Evolutionary conservation across 1,284 basidiomycete species (phyloP), one percentile per base, ranked within the genome.

Genomic region (Volvariella surrecta): DNA sequence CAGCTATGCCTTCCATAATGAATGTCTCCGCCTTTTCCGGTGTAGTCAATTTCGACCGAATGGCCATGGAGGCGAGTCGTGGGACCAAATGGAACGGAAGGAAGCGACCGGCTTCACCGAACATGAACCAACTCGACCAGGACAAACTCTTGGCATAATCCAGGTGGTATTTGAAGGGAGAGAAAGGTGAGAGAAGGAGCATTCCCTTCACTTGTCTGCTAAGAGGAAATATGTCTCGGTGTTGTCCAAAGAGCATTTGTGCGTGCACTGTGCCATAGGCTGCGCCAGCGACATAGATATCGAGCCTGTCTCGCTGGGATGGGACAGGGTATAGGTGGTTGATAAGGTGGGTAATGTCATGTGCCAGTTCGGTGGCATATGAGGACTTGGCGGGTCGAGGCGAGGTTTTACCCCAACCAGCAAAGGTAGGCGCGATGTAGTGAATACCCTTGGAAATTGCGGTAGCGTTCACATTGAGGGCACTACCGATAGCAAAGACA

Each of bases 381-480:
- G 64, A 50, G 0, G 54, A 53, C 4, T 59, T 48, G 3, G 59
- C 45, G 2, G 53, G 52, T 0, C 66, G 56, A 2, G 71, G 63
- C 0, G 75, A 74, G 1, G 76, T 70, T 37, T 62, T 61, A 1
- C 74, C 67, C 73, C 76, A 78, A 2, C 75, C 76, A 8, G 74
- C 69, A 16, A 79, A 66, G 3, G 75, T 72, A 0, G 73, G 74
- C 6, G 66, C 61, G 34, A 79, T 51, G 43, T 60, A 59, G 51
- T 74, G 74, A 1, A 71, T 52, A 30, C 62, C 51, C 50, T 63
- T 68, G 13, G 67, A 58, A 4, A 60, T 37, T 43, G 75, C 52
- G 18, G 54, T 49, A 11, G 50, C 59, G 2, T 63, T 59, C 2
- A 58, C 48, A 4, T 47, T 45, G 17, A 59, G 54, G 4, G 64